phyloP scores from a whole-genome alignment of 164 flowering plant genomes.

The Hamamelis virginiana region DNA sequence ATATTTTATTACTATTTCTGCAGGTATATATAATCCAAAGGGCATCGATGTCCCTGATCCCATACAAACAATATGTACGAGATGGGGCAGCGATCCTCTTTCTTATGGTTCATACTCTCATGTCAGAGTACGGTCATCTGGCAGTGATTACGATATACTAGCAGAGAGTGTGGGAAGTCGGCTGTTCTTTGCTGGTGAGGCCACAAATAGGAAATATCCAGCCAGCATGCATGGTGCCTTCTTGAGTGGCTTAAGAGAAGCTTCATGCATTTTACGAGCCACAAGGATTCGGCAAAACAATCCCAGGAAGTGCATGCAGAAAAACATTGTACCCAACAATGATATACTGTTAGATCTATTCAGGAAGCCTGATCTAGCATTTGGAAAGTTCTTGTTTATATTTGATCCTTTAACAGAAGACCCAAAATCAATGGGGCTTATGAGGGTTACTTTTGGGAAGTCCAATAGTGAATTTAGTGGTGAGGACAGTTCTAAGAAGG shows the following conservation, averaged over 20 bases:
- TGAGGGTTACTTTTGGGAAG: conserved; percentile 56
- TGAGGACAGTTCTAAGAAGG: conserved; percentile 19
- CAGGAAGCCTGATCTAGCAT: conserved; percentile 63
- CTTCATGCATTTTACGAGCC: conserved; percentile 58
- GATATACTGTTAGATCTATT: conserved; percentile 60
- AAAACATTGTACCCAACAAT: conserved; percentile 36
- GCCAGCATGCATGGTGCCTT: conserved; percentile 99
- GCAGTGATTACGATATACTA: conserved; percentile 82
- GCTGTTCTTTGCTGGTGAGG: conserved; percentile 94
- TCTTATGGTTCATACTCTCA: conserved; percentile 91
- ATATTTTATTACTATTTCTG: conserved; percentile 10
- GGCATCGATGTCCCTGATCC: conserved; percentile 89
- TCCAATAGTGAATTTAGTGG: conserved; percentile 13
- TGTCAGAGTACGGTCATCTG: conserved; percentile 81
- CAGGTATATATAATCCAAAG: conserved; percentile 83
- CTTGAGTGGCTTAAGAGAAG: conserved; percentile 82
- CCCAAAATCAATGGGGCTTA: conserved; percentile 57
- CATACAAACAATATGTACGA: conserved; percentile 81
- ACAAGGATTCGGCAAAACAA: conserved; percentile 29
- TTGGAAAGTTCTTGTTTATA: conserved; percentile 64
- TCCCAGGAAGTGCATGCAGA: conserved; percentile 30
- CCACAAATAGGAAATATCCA: conserved; percentile 81
- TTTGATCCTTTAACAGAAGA: conserved; percentile 56
- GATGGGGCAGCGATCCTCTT: conserved; percentile 91
- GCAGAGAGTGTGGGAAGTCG: conserved; percentile 76